phyloP scores from a whole-genome alignment of 2,329 filamentous ascomycete species.

The Diplocarpon mali region DNA sequence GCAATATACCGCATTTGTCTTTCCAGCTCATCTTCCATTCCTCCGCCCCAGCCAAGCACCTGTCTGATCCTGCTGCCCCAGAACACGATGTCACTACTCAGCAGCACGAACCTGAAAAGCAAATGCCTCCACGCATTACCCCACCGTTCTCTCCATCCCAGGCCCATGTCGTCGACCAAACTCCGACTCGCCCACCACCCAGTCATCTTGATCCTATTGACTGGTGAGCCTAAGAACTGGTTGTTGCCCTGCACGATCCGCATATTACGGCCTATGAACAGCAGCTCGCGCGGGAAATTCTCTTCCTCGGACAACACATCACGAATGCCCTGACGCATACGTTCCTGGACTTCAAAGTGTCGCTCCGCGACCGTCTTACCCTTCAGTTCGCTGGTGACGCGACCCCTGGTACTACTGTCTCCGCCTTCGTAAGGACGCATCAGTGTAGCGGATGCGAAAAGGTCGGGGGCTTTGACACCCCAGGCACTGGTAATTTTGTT shows the following conservation, averaged over 20 bases:
- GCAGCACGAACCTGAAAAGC: conserved; percentile 68
- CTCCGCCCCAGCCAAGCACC: conserved; percentile 61
- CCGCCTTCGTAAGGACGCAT: conserved; percentile 87
- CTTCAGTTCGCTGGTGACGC: conserved; percentile 41
- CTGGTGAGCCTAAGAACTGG: conserved; percentile 60
- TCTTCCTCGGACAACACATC: conserved; percentile 56
- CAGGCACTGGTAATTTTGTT: conserved; percentile 61
- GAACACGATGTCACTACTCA: conserved; percentile 70
- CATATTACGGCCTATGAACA: conserved; percentile 64
- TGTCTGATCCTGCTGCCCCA: conserved; percentile 72
- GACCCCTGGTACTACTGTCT: conserved; percentile 55
- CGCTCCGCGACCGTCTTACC: conserved; percentile 44
- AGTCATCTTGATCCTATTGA: conserved; percentile 87
- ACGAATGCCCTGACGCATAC: conserved; percentile 52
- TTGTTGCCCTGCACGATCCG: conserved; percentile 66
- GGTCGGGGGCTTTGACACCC: conserved; percentile 81
- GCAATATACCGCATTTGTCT: conserved; percentile 77
- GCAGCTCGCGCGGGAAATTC: conserved; percentile 59
- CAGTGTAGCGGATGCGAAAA: conserved; percentile 84
- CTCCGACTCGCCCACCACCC: conserved; percentile 80
- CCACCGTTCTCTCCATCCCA: conserved; percentile 51
- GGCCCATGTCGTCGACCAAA: conserved; percentile 61
- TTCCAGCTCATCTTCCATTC: conserved; percentile 94
- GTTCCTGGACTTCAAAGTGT: conserved; percentile 67
- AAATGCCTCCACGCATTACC: conserved; percentile 65